Conservation (phyloP, 768 basidiomycete species). For the Leccinum boreale region DNA sequence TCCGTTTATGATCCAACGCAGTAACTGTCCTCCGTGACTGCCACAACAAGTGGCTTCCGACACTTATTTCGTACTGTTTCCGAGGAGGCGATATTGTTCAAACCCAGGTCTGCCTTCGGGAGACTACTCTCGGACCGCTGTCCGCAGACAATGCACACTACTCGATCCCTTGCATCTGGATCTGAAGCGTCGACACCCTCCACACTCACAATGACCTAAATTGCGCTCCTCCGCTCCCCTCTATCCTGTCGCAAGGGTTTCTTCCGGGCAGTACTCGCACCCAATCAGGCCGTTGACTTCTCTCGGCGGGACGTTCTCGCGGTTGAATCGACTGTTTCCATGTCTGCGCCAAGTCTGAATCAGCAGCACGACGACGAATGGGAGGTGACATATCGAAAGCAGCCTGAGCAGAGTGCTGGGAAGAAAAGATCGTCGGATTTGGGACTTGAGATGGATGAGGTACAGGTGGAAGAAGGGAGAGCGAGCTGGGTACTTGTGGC, state of each 20-base stretch:
- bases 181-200: constrained; percentile 5
- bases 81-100: too few species aligned
- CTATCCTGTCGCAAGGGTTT: constrained; percentile 23
- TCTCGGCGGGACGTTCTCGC: constrained; percentile 19
- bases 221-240: constrained; percentile 25
- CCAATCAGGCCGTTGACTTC: constrained; percentile 22
- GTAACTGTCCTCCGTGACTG: too few species aligned
- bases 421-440: neutral
- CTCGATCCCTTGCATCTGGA: too few species aligned
- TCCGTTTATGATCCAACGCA: too few species aligned
- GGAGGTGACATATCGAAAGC: neutral
- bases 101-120: too few species aligned
- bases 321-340: neutral
- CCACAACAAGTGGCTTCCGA: too few species aligned
- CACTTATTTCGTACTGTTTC: too few species aligned
- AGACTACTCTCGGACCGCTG: too few species aligned
- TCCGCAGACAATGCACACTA: too few species aligned
- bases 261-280: constrained; percentile 21
- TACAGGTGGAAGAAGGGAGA: constrained; percentile 21
- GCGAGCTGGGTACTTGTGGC: constrained; percentile 15
- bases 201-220: constrained; percentile 19
- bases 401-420: neutral
- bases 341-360: neutral
- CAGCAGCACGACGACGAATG: neutral
- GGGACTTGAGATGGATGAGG: constrained; percentile 18